These are phyloP conservation scores for Candida oleophila DNA, from an alignment of 805 yeast species.

Conservation along the genomic window DNA sequence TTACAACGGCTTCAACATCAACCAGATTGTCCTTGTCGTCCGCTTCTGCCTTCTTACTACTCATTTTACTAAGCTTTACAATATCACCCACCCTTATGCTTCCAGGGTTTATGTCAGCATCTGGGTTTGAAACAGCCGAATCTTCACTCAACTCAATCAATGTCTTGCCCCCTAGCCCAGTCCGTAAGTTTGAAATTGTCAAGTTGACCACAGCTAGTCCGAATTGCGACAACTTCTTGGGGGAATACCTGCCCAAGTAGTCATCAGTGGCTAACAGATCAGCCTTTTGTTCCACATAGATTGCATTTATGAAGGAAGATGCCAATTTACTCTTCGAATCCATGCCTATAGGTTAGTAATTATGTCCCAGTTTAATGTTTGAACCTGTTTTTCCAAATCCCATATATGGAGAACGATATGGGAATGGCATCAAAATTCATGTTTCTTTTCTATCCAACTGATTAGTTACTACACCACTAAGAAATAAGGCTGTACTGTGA, in stretches of 20 bases:
- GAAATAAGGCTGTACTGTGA: conserved; percentile 1
- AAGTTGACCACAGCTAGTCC: conserved; percentile 80
- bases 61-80: conserved; percentile 56
- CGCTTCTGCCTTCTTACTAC: conserved; percentile 18
- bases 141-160: conserved; percentile 64
- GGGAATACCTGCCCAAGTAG: conserved; percentile 40
- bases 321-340: conserved; percentile 9
- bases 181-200: conserved; percentile 55
- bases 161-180: conserved; percentile 78
- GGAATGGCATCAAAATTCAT: conserved; percentile 3
- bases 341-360: not conserved
- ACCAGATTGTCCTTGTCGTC: conserved; percentile 18
- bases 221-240: conserved; percentile 62
- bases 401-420: not conserved
- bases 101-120: conserved; percentile 41
- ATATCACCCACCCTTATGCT: conserved; percentile 74
- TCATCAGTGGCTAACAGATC: conserved; percentile 33
- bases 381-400: conserved; percentile 5
- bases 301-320: conserved; percentile 28
- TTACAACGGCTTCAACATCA: conserved; percentile 46
- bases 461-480: conserved; percentile 1
- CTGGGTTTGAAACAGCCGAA: conserved; percentile 36
- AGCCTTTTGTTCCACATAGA: conserved; percentile 35
- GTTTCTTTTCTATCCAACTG: conserved; percentile 1
- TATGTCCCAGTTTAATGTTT: not conserved